These are phyloP conservation scores for Cercospora sesami DNA, from an alignment of 2,329 filamentous ascomycete species.

Conservation along the genomic window DNA sequence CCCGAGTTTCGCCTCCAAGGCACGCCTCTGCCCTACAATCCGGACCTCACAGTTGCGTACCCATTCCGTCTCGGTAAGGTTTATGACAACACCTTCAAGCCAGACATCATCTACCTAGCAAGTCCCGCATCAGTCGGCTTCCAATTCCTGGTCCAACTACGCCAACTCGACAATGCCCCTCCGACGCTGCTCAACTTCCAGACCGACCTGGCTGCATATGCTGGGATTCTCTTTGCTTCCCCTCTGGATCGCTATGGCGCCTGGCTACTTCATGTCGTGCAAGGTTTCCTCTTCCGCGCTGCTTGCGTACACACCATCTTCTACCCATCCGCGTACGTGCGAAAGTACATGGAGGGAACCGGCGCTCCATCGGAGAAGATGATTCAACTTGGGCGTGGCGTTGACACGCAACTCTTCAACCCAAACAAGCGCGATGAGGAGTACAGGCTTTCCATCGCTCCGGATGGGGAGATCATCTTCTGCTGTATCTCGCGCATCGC, in stretches of 20 bases:
- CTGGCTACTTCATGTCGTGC: constrained; percentile 61
- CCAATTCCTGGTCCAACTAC: constrained; percentile 68
- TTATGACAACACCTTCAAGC: constrained; percentile 62
- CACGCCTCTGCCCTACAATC: constrained; percentile 69
- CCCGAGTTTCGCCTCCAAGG: constrained; percentile 62
- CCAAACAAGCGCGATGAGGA: constrained; percentile 54
- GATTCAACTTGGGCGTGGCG: constrained; percentile 63
- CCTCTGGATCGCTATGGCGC: constrained; percentile 63
- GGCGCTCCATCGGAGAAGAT: constrained; percentile 59
- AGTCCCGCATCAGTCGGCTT: constrained; percentile 70
- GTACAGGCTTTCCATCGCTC: constrained; percentile 58
- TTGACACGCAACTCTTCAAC: constrained; percentile 63
- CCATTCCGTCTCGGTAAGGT: constrained; percentile 65
- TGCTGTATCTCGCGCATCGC: constrained; percentile 67
- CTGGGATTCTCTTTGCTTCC: constrained; percentile 65
- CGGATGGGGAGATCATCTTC: constrained; percentile 64
- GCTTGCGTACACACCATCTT: constrained; percentile 65
- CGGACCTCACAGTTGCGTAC: constrained; percentile 68
- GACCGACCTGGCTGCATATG: constrained; percentile 69
- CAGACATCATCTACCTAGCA: constrained; percentile 69
- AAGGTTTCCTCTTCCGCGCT: constrained; percentile 67
- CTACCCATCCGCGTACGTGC: constrained; percentile 66
- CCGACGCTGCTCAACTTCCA: constrained; percentile 69
- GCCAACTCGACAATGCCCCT: constrained; percentile 58
- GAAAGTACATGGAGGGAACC: constrained; percentile 60